Conservation (phyloP, 2,329 filamentous ascomycete species). For the Verticillium dahliae region DNA sequence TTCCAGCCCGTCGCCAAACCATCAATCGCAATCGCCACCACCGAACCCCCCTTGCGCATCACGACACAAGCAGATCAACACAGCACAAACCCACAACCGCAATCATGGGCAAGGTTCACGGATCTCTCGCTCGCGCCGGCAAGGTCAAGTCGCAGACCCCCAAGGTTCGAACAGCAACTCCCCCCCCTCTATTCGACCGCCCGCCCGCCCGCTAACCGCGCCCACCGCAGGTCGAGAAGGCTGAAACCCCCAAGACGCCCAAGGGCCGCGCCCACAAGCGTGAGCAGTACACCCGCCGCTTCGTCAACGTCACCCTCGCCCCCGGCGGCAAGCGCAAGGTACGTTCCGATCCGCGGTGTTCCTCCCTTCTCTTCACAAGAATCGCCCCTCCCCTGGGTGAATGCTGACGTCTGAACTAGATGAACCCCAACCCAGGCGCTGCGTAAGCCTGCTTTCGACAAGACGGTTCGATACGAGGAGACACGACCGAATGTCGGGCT, state of each 20-base stretch:
- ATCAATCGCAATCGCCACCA: neutral
- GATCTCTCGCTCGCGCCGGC: constrained; percentile 88
- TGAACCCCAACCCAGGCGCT: constrained; percentile 76
- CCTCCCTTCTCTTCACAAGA: neutral
- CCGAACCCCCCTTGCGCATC: neutral
- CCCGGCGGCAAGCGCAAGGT: constrained; percentile 93
- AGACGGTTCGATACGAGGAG: neutral
- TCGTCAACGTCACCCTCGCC: constrained; percentile 94
- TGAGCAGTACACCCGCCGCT: constrained; percentile 90
- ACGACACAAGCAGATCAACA: neutral
- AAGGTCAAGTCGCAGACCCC: constrained; percentile 97
- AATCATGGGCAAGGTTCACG: constrained; percentile 89
- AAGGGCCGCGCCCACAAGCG: constrained; percentile 98
- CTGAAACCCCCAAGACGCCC: constrained; percentile 94
- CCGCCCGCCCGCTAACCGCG: neutral
- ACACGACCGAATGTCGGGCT: neutral
- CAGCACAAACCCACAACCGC: constrained; percentile 20
- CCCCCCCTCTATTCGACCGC: neutral
- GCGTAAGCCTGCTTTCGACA: neutral
- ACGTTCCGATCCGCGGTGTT: constrained; percentile 8
- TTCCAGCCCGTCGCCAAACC: neutral
- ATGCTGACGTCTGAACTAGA: constrained; percentile 37
- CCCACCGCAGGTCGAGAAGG: constrained; percentile 61
- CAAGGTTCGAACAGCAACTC: constrained; percentile 56
- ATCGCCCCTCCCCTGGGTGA: no score